Conservation (phyloP, 352 stramenopile species). For the Hyaloperonospora arabidopsidis region DNA sequence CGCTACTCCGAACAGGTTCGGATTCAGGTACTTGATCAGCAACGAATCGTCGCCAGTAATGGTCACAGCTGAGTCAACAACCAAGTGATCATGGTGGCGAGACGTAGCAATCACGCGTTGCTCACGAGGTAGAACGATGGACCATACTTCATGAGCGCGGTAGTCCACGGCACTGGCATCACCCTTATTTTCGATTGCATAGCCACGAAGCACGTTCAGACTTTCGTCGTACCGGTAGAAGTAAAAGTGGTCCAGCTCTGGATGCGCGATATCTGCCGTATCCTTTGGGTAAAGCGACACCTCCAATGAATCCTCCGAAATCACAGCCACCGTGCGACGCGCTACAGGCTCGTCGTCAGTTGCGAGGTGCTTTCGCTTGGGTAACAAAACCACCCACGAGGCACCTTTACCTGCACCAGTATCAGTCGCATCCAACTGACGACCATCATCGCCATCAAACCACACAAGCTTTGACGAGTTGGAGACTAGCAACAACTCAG, state of each 20-base stretch:
- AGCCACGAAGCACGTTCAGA: constrained; percentile 46
- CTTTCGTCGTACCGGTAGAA: constrained; percentile 64
- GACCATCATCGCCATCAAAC: constrained; percentile 64
- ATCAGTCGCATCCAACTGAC: constrained; percentile 31
- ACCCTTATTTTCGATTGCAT: constrained; percentile 37
- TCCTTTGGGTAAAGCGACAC: constrained; percentile 55
- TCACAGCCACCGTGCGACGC: constrained; percentile 52
- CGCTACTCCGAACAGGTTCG: constrained; percentile 89
- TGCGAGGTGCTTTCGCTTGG: constrained; percentile 59
- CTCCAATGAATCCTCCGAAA: constrained; percentile 40
- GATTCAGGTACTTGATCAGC: constrained; percentile 97
- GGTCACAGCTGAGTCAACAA: constrained; percentile 71
- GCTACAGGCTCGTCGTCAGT: constrained; percentile 49
- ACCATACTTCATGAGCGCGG: constrained; percentile 52
- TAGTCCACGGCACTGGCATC: constrained; percentile 22
- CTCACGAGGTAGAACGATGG: constrained; percentile 54
- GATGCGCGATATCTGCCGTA: constrained; percentile 32
- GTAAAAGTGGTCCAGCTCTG: constrained; percentile 67
- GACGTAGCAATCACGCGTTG: constrained; percentile 50
- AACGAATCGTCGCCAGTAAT: constrained; percentile 93
- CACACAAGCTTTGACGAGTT: constrained; percentile 53
- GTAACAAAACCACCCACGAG: constrained; percentile 63
- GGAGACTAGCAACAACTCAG: constrained; percentile 64
- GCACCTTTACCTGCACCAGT: constrained; percentile 14
- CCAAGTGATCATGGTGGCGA: constrained; percentile 48